Evolutionary conservation across 2,329 filamentous ascomycete species (phyloP), one percentile per base, ranked within the genome.

Genomic region (Pseudocercospora cruenta): DNA sequence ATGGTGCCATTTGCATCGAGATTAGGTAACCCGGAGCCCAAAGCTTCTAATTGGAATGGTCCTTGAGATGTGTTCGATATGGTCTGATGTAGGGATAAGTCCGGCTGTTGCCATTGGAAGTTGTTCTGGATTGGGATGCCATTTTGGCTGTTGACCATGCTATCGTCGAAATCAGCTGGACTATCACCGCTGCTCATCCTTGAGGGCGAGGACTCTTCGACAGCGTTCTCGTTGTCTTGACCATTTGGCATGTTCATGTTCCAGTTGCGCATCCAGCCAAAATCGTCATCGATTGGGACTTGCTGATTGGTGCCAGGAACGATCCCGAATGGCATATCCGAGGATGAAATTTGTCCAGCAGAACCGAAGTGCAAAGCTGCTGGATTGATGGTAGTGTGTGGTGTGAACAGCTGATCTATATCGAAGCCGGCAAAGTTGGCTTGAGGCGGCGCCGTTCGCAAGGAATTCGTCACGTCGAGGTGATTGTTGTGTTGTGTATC

Each of bases 141-240:
- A 21, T 69, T 65, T n/a, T 72, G 69, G 31, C 92, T 92, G 78
- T 97, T 93, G 65, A 95, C 84, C 90, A 97, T 93, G 66, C 93
- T 88, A 77, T 98, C 95, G 79, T 92, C 96, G 78, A 94, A 91
- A 59, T 90, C 92, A 77, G 91, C 94, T 76, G 96, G 94, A 80
- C 94, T 98, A 66, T 92, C 92, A 51, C 92, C 96, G 81, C 94
- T 98, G 82, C 94, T 98, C 78, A 98, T 94, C 55, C 93, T 93
- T 8, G 95, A 98, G 16, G 95, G 95, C 14, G 95, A 98, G 10
- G 95, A 98, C 66, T 91, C 93, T 74, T 97, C 94, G 62, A 97
- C 87, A 28, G 92, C 93, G 70, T 89, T 90, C 72, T 97, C 93
- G 74, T 90, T 91, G 64, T 86, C 87, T 72, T 73, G 62, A 85